A percentile compares a stretch with the other conserved stretches of the same genome.
phyloP scores from a whole-genome alignment of 2,329 filamentous ascomycete genomes.

The Fusarium udum region DNA sequence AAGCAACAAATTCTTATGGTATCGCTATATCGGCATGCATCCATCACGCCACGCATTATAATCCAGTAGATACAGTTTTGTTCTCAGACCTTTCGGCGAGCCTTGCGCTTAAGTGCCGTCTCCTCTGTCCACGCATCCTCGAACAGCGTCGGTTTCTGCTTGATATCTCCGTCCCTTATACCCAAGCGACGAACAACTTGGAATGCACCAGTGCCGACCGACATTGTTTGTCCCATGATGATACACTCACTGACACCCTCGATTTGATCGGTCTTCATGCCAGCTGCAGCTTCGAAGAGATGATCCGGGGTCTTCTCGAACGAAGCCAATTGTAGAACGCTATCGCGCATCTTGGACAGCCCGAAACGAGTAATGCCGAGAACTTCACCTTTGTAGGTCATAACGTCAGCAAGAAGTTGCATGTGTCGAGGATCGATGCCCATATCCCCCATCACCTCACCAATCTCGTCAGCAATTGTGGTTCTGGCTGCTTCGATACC shows the following conservation, averaged over 20 bases:
- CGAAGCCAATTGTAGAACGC: slow-evolving; percentile 89
- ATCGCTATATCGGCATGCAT: slow-evolving; percentile 21
- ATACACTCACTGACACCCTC: slow-evolving; percentile 97
- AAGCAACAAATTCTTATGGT: slow-evolving; percentile 6
- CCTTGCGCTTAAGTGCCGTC: slow-evolving; percentile 32
- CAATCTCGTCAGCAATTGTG: slow-evolving; percentile 91
- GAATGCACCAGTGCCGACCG: slow-evolving; percentile 90
- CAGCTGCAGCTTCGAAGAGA: slow-evolving; percentile 91
- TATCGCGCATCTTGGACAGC: slow-evolving; percentile 94
- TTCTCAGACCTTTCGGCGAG: slow-evolving; percentile 26
- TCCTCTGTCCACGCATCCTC: slow-evolving; percentile 70
- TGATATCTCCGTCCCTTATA: slow-evolving; percentile 68
- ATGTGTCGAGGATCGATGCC: slow-evolving; percentile 97
- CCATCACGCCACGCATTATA: not conserved
- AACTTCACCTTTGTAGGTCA: slow-evolving; percentile 99
- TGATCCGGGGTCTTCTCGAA: slow-evolving; percentile 99
- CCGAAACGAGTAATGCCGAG: slow-evolving; percentile 97
- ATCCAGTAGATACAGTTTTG: not conserved
- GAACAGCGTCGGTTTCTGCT: slow-evolving; percentile 71
- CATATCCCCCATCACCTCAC: slow-evolving; percentile 90
- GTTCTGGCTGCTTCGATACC: slow-evolving; percentile 93
- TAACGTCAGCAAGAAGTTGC: slow-evolving; percentile 95
- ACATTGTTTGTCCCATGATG: slow-evolving; percentile 97
- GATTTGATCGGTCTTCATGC: slow-evolving; percentile 90
- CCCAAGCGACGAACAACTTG: slow-evolving; percentile 83